Evolutionary conservation across 306 rosid species (phyloP).

Genomic region (Coriaria nepalensis): DNA sequence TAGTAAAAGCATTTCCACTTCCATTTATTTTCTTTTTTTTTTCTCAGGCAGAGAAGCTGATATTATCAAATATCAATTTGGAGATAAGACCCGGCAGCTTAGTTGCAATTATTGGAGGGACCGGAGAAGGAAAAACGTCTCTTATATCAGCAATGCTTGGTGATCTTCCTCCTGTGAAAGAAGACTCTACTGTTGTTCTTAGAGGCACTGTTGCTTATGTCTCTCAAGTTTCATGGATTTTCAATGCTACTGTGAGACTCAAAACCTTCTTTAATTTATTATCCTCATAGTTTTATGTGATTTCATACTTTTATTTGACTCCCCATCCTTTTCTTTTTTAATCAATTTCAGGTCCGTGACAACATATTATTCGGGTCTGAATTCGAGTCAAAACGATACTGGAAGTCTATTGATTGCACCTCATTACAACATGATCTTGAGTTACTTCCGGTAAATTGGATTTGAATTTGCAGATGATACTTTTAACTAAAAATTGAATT

Average conservation of each 20-base stretch:
- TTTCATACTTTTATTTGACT: no score
- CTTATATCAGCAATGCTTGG: constrained; percentile 80
- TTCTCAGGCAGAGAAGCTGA: constrained; percentile 47
- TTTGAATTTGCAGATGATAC: constrained; percentile 9
- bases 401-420: constrained; percentile 55
- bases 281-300: no score
- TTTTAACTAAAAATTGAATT: constrained; percentile 7
- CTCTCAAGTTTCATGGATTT: constrained; percentile 95
- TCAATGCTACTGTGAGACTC: constrained; percentile 82
- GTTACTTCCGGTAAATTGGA: constrained; percentile 63
- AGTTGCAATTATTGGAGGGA: constrained; percentile 84
- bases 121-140: constrained; percentile 92
- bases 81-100: constrained; percentile 64
- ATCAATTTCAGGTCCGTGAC: constrained; percentile 90
- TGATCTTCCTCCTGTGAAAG: constrained; percentile 46
- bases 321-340: no score
- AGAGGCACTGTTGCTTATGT: constrained; percentile 90
- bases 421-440: constrained; percentile 63
- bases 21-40: neutral
- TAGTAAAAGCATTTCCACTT: neutral
- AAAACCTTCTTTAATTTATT: constrained; percentile 7
- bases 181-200: constrained; percentile 32
- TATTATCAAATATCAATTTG: constrained; percentile 57
- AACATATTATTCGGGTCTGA: constrained; percentile 72
- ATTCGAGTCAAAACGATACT: constrained; percentile 46